phyloP scores from a whole-genome alignment of 495 filamentous ascomycete species.

The Penicillium taxi region DNA sequence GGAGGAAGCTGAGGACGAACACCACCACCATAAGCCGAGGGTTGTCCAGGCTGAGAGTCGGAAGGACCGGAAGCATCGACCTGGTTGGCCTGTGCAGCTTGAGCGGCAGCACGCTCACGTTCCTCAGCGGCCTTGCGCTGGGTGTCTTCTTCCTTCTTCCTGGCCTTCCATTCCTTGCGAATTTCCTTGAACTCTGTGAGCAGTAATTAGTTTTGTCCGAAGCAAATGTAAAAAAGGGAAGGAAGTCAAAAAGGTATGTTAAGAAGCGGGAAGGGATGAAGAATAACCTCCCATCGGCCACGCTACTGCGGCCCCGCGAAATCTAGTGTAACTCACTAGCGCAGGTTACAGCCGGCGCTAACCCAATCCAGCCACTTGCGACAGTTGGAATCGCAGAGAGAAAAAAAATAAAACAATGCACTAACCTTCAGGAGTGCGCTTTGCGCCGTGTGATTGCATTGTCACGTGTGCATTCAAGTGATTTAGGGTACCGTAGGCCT shows the following conservation, averaged over 20 bases:
- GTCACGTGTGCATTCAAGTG: constrained; percentile 96
- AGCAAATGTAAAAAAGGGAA: background rate
- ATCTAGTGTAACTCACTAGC: constrained; percentile 48
- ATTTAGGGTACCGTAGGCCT: constrained; percentile 94
- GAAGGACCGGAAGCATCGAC: constrained; percentile 48
- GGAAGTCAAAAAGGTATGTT: background rate
- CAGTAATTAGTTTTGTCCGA: constrained; percentile 8
- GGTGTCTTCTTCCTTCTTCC: constrained; percentile 97
- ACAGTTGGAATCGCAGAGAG: constrained; percentile 12
- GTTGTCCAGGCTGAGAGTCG: constrained; percentile 50
- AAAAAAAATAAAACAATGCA: constrained; percentile 10
- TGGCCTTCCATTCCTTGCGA: constrained; percentile 96
- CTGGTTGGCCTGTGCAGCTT: constrained; percentile 44
- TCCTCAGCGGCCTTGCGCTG: constrained; percentile 88
- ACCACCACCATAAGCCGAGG: constrained; percentile 49
- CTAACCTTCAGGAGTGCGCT: constrained; percentile 95
- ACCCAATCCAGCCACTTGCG: constrained; percentile 32
- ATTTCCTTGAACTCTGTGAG: constrained; percentile 99
- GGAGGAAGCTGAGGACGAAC: constrained; percentile 71
- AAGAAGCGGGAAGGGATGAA: background rate
- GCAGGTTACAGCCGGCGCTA: constrained; percentile 23
- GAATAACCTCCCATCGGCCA: constrained; percentile 28
- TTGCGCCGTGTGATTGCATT: constrained; percentile 90
- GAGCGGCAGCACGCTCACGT: constrained; percentile 59
- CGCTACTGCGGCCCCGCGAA: constrained; percentile 43